phyloP scores from a whole-genome alignment of 352 stramenopile genomes.

The Pythium phragmitis region DNA sequence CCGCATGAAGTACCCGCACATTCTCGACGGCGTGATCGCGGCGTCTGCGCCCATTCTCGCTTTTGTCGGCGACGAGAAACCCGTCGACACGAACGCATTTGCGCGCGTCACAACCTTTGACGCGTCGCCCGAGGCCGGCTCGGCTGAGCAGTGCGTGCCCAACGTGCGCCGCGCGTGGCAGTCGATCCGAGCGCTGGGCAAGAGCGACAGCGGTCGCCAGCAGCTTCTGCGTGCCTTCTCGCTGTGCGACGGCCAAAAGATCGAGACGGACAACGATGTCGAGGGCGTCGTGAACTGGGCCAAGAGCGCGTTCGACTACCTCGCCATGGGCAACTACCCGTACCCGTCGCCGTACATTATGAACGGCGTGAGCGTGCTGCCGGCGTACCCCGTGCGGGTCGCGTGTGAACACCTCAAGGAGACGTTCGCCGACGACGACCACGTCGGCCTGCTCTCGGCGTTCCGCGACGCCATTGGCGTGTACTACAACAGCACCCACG shows the following conservation, averaged over 20 bases:
- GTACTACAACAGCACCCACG: conserved; percentile 74
- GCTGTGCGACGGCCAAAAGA: conserved; percentile 50
- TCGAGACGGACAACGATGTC: conserved; percentile 49
- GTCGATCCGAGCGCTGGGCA: conserved; percentile 49
- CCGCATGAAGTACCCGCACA: conserved; percentile 91
- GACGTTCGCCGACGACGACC: conserved; percentile 37
- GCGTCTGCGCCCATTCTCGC: conserved; percentile 87
- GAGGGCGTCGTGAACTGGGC: conserved; percentile 57
- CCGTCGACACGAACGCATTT: conserved; percentile 71
- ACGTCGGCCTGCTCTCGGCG: conserved; percentile 41
- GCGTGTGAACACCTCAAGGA: conserved; percentile 72
- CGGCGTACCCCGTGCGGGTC: conserved; percentile 87
- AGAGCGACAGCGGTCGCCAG: conserved; percentile 44
- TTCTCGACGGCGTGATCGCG: conserved; percentile 89
- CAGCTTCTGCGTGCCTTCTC: conserved; percentile 40
- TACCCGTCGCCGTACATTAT: conserved; percentile 96
- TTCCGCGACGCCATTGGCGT: conserved; percentile 65
- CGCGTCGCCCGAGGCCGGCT: conserved; percentile 64
- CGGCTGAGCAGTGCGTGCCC: conserved; percentile 57
- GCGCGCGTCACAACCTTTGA: conserved; percentile 55
- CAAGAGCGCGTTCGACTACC: conserved; percentile 86
- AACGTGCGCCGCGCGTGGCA: conserved; percentile 76
- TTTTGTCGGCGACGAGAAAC: conserved; percentile 59
- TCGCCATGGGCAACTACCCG: conserved; percentile 96
- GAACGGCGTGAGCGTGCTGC: conserved; percentile 82